Percentiles rank a stretch among this genome's conserved stretches.
These are phyloP conservation scores for Xylaria bambusicola DNA, from an alignment of 495 filamentous ascomycete species.

Conservation along the genomic window DNA sequence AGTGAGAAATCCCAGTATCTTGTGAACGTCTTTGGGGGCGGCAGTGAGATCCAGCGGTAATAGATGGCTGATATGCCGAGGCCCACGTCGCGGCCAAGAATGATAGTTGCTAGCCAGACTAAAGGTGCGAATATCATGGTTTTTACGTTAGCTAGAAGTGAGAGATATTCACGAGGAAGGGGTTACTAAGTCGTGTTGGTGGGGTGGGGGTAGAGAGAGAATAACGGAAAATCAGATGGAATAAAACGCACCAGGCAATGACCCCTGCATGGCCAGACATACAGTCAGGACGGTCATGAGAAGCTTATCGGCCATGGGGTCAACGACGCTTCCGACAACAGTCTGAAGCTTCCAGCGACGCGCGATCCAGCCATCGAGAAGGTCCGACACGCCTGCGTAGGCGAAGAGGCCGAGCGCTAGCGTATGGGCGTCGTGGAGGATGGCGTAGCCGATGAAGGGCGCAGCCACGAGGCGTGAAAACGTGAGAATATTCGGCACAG, in stretches of 20 bases:
- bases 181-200: no score
- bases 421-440: conserved; percentile 77
- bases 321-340: conserved; percentile 93
- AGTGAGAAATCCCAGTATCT: conserved; percentile 98
- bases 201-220: background rate
- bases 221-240: conserved; percentile 2
- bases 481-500: conserved; percentile 87
- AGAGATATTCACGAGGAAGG: no score
- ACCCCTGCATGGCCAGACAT: conserved; percentile 76
- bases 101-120: conserved; percentile 87
- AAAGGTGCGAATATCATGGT: background rate
- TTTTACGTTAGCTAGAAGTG: background rate
- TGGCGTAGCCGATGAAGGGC: conserved; percentile 84
- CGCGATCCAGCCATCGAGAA: conserved; percentile 91
- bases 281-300: conserved; percentile 92
- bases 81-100: conserved; percentile 86
- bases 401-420: conserved; percentile 82
- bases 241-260: conserved; percentile 67
- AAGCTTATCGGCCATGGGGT: conserved; percentile 94
- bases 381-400: conserved; percentile 88
- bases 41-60: conserved; percentile 91
- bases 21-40: conserved; percentile 84
- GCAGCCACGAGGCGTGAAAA: conserved; percentile 82
- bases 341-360: conserved; percentile 84
- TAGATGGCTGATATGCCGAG: conserved; percentile 89